These are phyloP conservation scores for Cryptococcus neoformans DNA, from an alignment of 1,284 basidiomycete genomes.

Conservation along the genomic window DNA sequence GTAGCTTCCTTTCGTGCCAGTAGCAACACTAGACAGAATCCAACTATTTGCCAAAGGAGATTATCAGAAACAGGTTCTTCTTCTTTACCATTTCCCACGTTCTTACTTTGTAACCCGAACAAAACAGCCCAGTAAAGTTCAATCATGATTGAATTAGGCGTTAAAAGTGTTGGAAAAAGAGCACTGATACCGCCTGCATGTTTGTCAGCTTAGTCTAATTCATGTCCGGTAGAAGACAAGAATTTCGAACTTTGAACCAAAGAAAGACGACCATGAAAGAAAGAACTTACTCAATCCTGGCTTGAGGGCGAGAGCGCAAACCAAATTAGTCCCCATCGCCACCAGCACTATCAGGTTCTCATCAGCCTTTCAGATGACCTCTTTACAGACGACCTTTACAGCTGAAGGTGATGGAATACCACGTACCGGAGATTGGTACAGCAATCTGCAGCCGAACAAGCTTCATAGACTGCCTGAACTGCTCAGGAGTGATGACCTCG, in stretches of 20 bases:
- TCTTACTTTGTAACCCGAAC: conserved; percentile 49
- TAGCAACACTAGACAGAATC: conserved; percentile 74
- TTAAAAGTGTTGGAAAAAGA: conserved; percentile 66
- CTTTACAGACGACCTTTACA: conserved; percentile 24
- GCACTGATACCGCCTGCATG: conserved; percentile 56
- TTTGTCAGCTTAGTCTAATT: too few species aligned
- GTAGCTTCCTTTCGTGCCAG: conserved; percentile 70
- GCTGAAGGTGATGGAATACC: conserved; percentile 55
- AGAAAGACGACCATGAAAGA: not conserved
- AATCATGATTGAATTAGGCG: conserved; percentile 64
- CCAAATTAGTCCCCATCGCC: conserved; percentile 38
- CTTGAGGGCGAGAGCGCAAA: conserved; percentile 46
- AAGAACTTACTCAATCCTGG: conserved; percentile 39
- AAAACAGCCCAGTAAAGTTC: conserved; percentile 61
- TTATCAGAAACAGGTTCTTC: not conserved
- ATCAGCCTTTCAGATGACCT: not conserved
- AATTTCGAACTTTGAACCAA: conserved; percentile 25
- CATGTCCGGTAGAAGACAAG: too few species aligned
- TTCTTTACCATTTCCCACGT: too few species aligned
- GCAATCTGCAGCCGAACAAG: conserved; percentile 65
- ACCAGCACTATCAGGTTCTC: conserved; percentile 26
- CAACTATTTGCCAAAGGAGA: conserved; percentile 53
- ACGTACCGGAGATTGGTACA: conserved; percentile 67
- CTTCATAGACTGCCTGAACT: conserved; percentile 44
- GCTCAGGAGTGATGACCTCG: conserved; percentile 37